Evolutionary conservation across 2,329 filamentous ascomycete species (phyloP).

Genomic region (Atkinsonella texensis): DNA sequence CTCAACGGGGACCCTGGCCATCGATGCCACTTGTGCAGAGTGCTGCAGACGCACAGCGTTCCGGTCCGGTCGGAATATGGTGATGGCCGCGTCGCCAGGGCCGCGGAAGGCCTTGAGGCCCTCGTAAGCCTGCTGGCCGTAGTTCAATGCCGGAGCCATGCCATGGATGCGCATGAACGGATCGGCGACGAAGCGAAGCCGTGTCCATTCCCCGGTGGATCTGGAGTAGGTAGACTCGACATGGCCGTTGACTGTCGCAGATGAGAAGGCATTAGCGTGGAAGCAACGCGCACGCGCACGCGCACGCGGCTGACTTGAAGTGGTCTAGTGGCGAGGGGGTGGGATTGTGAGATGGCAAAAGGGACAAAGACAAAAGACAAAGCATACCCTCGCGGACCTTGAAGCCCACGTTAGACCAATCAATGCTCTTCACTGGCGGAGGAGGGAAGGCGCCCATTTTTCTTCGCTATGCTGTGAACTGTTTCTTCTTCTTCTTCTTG

Average conservation of each 20-base stretch:
- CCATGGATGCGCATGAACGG: constrained; percentile 84
- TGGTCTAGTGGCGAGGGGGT: neutral
- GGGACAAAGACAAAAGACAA: neutral
- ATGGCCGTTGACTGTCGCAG: constrained; percentile 84
- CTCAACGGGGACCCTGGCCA: constrained; percentile 66
- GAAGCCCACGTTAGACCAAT: constrained; percentile 93
- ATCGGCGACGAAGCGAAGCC: constrained; percentile 67
- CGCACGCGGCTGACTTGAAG: neutral
- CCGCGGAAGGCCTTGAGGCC: constrained; percentile 93
- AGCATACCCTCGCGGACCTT: constrained; percentile 70
- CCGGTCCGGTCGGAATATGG: constrained; percentile 75
- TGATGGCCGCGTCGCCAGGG: constrained; percentile 56
- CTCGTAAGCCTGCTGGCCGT: constrained; percentile 95
- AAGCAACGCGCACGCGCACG: too few relatives aligned
- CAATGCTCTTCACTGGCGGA: constrained; percentile 67
- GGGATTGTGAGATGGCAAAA: neutral
- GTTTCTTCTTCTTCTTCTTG: neutral
- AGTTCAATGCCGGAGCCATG: constrained; percentile 92
- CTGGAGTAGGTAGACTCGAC: constrained; percentile 76
- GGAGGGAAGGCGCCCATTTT: constrained; percentile 56
- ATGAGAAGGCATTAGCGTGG: neutral
- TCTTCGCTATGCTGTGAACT: neutral
- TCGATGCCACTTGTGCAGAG: constrained; percentile 71
- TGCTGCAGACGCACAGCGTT: constrained; percentile 79
- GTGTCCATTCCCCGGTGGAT: constrained; percentile 63